Base-by-base conservation (phyloP, 2,329 filamentous ascomycete genomes). In the Chaetomiaceae sp. region DNA sequence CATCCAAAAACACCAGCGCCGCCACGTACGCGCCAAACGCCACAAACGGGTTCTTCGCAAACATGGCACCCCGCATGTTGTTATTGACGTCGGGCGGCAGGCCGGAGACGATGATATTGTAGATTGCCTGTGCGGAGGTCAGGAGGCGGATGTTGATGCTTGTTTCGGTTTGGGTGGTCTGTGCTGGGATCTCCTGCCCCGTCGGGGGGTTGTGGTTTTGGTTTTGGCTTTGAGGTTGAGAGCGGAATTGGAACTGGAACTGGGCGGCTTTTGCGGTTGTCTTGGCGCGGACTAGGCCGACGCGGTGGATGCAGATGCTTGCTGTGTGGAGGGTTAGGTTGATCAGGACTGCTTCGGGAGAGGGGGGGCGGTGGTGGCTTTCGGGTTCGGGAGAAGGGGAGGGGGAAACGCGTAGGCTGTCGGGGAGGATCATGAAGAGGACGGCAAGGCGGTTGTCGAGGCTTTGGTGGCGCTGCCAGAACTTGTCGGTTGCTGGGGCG, bases 301-400 rank as follows among this genome's bases (percentile, higher is more conserved):
- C 27, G 3, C 41, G 41, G 41, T 43, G 41, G 27, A 43, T 43
- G 41, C 41, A 43, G 6, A 43, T 43, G 41, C 41, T 43, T 14
- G 41, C 41, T 16, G 41, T 43, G 21, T 43, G 41, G n/a, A 43
- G 27, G 25, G 12, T 33, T 16, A 43, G 41, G 27, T 43, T 43
- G 23, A 43, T 33, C 4, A 14, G 20, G 4, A 43, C 41, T 3
- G 41, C 41, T 8, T 43, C 27, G 16, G 31, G 41, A n/a, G n/a
- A n/a, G n/a, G n/a, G n/a, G n/a, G n/a, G n/a, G n/a, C n/a, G n/a
- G n/a, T n/a, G 10, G 12, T 19, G 25, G n/a, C 27, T 3, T 33
- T 10, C 25, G 6, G 25, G n/a, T 43, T 43, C 23, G 41, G 17
- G 25, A 43, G n/a, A n/a, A n/a, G n/a, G n/a, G n/a, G n/a, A n/a